Evolutionary conservation across 345 rosid species (phyloP), one percentile per base, ranked within the genome.

Genomic region (Adansonia digitata): DNA sequence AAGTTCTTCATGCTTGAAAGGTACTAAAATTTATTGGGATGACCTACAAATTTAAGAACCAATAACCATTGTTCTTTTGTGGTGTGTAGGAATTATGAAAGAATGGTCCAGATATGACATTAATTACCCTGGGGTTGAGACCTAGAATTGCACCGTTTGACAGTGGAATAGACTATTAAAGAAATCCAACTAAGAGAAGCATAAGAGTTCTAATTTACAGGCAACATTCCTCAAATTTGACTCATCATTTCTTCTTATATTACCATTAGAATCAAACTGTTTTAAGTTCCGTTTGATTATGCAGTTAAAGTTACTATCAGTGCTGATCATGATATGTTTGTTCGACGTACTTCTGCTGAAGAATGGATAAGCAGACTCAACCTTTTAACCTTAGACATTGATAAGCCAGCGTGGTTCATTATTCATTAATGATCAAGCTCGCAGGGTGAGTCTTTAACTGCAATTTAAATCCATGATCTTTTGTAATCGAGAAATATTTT

Each of bases 81-180:
- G 45, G 69, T 24, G n/a, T 56, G 7, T 62, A 82, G 82, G 74
- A 45, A 82, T 80, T 11, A 45, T 76, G 69, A 42, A 7, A 7
- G 74, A 76, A 15, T 82, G 85, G 85, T 52, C 18, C 39, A 74
- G 85, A 82, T n/a, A n/a, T n/a, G n/a, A n/a, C n/a, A n/a, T n/a
- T n/a, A n/a, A n/a, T n/a, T n/a, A n/a, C n/a, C n/a, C n/a, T n/a
- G n/a, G n/a, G n/a, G n/a, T n/a, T n/a, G n/a, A n/a, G n/a, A n/a
- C n/a, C n/a, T n/a, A n/a, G n/a, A 27, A 72, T 69, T 43, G 53
- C 61, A 27, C 48, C 37, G 18, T 77, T 26, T n/a, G 7, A 29
- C 35, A 82, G 72, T 60, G 60, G 40, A 8, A 59, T 77, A 49
- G 31, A 37, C 18, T 77, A 74, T 59, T 80, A 82, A 27, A 60